Percentiles rank a stretch among this genome's conserved stretches.
phyloP scores from a whole-genome alignment of 1,139 yeast genomes.

The Saccharomyces hybrid region DNA sequence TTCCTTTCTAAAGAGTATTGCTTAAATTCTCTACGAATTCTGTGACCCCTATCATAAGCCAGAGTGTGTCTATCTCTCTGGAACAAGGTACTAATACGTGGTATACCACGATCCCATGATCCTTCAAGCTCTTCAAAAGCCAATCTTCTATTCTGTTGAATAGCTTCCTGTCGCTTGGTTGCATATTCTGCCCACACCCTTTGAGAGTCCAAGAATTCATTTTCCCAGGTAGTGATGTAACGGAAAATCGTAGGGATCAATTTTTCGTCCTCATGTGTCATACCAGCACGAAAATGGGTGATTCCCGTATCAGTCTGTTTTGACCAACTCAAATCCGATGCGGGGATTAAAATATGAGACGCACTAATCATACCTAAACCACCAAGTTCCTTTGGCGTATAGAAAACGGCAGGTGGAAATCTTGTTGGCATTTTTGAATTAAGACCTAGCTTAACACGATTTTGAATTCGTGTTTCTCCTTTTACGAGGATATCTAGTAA shows the following conservation, averaged over 20 bases:
- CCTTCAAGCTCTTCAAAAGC: conserved; percentile 92
- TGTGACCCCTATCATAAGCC: conserved; percentile 92
- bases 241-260: conserved; percentile 89
- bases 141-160: conserved; percentile 74
- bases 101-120: conserved; percentile 94
- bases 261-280: conserved; percentile 72
- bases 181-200: conserved; percentile 98
- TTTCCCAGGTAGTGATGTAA: conserved; percentile 93
- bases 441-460: conserved; percentile 87
- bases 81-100: conserved; percentile 88
- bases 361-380: conserved; percentile 98
- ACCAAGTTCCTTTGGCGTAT: conserved; percentile 94
- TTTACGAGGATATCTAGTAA: conserved; percentile 77
- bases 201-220: conserved; percentile 89
- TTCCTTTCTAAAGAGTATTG: conserved; percentile 63
- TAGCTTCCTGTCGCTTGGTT: conserved; percentile 79
- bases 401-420: conserved; percentile 97
- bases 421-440: conserved; percentile 98
- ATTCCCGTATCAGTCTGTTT: conserved; percentile 91
- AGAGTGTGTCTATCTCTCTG: conserved; percentile 93
- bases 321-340: conserved; percentile 87
- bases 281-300: conserved; percentile 90
- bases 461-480: conserved; percentile 90
- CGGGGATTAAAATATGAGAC: conserved; percentile 89
- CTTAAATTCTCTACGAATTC: conserved; percentile 73